Conservation (phyloP, 345 rosid genomes). For the Syzygium aqueum region DNA sequence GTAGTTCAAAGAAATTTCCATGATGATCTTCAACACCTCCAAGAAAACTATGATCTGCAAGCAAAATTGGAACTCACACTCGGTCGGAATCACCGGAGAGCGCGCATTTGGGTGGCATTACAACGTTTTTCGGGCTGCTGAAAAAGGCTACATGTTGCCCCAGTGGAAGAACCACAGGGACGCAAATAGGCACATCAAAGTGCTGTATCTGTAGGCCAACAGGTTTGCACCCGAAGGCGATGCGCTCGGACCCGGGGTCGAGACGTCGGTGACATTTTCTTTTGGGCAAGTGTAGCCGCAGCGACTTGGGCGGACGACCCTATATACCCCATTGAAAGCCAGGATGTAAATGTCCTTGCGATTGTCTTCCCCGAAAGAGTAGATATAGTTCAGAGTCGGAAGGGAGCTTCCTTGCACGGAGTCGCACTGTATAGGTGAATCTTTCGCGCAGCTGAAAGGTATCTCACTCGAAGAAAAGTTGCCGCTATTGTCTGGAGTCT, state of each 20-base stretch:
- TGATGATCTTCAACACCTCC: background rate
- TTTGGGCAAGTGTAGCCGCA: constrained; percentile 69
- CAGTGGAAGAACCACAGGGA: constrained; percentile 30
- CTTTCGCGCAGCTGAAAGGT: constrained; percentile 54
- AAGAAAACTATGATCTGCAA: background rate
- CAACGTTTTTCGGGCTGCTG: background rate
- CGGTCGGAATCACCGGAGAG: background rate
- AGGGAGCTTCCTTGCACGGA: constrained; percentile 38
- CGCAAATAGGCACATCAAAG: constrained; percentile 18
- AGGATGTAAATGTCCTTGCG: constrained; percentile 61
- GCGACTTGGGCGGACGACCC: constrained; percentile 79
- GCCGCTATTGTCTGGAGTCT: constrained; percentile 67
- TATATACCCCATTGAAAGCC: constrained; percentile 61
- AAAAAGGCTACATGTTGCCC: constrained; percentile 11
- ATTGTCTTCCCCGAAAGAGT: constrained; percentile 84
- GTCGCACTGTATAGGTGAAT: constrained; percentile 64
- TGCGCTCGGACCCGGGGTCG: constrained; percentile 27
- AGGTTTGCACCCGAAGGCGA: constrained; percentile 31
- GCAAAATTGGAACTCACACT: background rate
- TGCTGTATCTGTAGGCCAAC: background rate
- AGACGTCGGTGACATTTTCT: constrained; percentile 37
- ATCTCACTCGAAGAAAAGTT: constrained; percentile 44
- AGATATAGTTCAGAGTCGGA: constrained; percentile 57
- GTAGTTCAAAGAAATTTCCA: background rate
- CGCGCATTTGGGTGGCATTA: too few species aligned